phyloP scores from a whole-genome alignment of 192 early-diverging fungal genomes.

The Coemansia sp. region DNA sequence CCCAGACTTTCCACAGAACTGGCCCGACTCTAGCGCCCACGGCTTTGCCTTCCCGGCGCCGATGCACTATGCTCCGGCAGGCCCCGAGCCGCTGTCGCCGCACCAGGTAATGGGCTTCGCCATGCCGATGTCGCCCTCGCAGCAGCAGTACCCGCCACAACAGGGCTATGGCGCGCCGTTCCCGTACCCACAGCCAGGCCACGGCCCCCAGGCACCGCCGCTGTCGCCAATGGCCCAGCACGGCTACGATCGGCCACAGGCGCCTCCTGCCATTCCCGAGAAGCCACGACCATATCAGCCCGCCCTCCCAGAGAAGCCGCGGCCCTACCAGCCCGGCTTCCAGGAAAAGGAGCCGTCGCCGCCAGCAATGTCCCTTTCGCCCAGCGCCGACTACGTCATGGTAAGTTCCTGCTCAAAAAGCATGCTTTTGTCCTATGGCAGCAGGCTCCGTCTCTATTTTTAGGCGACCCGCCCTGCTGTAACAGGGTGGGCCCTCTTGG shows the following conservation, averaged over 20 bases:
- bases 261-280: not conserved
- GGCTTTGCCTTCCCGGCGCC: slow-evolving; percentile 30
- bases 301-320: slow-evolving; percentile 20
- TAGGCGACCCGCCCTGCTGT: too few species aligned
- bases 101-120: slow-evolving; percentile 19
- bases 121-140: slow-evolving; percentile 3
- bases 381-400: slow-evolving; percentile 14
- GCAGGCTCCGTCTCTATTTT: too few species aligned
- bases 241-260: not conserved
- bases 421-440: too few species aligned
- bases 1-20: slow-evolving; percentile 37
- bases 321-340: slow-evolving; percentile 12
- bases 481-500: too few species aligned
- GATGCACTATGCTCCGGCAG: slow-evolving; percentile 12
- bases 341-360: not conserved
- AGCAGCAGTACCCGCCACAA: not conserved
- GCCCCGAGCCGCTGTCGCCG: not conserved
- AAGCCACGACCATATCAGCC: not conserved
- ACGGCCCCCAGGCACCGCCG: not conserved
- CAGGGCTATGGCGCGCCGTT: not conserved
- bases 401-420: slow-evolving; percentile 6
- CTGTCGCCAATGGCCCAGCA: not conserved
- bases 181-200: not conserved
- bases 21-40: slow-evolving; percentile 8
- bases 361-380: not conserved